These are phyloP conservation scores for Orobanche coerulescens DNA, from an alignment of 257 asterid species.

Conservation along the genomic window DNA sequence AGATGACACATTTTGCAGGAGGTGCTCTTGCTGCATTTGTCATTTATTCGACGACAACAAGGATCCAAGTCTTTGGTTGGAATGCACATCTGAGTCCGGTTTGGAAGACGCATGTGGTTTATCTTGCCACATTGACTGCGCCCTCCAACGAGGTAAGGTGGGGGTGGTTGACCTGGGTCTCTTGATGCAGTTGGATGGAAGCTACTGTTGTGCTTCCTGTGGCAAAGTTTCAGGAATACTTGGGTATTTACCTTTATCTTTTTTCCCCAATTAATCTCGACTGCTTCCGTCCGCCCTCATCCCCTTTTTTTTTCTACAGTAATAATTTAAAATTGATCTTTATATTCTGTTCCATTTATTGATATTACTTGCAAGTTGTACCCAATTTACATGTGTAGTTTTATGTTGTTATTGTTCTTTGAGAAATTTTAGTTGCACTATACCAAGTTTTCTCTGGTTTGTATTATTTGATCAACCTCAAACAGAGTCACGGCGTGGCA, in stretches of 20 bases:
- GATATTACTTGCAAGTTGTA: not conserved
- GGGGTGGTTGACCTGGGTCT: conserved; percentile 78
- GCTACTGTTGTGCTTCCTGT: conserved; percentile 87
- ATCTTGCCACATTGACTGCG: conserved; percentile 87
- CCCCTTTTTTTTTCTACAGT: not conserved
- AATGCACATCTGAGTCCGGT: conserved; percentile 67
- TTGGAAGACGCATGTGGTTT: conserved; percentile 66
- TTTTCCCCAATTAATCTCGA: not conserved
- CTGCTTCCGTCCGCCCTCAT: not conserved
- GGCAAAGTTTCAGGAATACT: conserved; percentile 83
- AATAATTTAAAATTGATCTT: conserved; percentile 1
- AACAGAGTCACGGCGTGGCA: not conserved
- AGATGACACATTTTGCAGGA: conserved; percentile 74
- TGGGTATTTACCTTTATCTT: conserved; percentile 37
- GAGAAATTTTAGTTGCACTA: not conserved
- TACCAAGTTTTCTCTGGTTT: not conserved
- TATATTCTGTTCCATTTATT: conserved; percentile 9
- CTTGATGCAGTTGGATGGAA: conserved; percentile 83
- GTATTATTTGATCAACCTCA: not conserved
- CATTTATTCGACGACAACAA: conserved; percentile 82
- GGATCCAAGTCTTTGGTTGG: conserved; percentile 93
- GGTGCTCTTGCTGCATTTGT: conserved; percentile 88
- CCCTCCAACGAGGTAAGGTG: conserved; percentile 65
- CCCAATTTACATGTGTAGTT: not conserved
- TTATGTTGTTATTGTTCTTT: not conserved